Percentiles rank a stretch among this genome's conserved stretches.
Evolutionary conservation across 2,329 filamentous ascomycete genomes (phyloP).

Genomic region (Fusarium heterosporum): DNA sequence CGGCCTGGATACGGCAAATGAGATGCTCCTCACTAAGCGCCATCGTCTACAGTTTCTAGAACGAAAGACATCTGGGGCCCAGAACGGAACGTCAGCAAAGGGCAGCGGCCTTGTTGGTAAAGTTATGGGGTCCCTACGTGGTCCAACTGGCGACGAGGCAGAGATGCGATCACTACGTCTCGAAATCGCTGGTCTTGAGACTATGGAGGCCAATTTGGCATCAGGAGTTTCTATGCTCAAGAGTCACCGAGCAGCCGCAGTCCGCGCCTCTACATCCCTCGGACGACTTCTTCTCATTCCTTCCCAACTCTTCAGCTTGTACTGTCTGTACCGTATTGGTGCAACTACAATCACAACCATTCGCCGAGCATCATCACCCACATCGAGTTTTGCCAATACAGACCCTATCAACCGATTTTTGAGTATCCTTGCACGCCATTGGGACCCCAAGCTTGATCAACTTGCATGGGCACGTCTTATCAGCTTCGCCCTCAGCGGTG

Average conservation of each 20-base stretch:
- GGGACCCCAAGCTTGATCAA: slow-evolving; percentile 85
- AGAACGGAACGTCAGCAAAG: slow-evolving; percentile 41
- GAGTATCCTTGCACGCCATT: slow-evolving; percentile 82
- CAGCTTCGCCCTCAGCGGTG: slow-evolving; percentile 83
- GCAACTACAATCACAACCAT: slow-evolving; percentile 77
- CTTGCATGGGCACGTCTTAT: slow-evolving; percentile 87
- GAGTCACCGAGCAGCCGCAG: slow-evolving; percentile 70
- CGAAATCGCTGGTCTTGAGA: slow-evolving; percentile 82
- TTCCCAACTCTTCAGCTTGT: slow-evolving; percentile 78
- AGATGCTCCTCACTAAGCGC: slow-evolving; percentile 81
- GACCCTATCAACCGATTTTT: slow-evolving; percentile 89
- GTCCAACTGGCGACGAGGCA: slow-evolving; percentile 68
- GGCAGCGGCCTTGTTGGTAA: slow-evolving; percentile 74
- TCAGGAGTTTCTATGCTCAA: slow-evolving; percentile 73
- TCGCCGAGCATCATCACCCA: slow-evolving; percentile 61
- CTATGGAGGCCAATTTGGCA: slow-evolving; percentile 79
- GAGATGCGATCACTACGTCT: slow-evolving; percentile 74
- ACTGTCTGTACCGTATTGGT: slow-evolving; percentile 85
- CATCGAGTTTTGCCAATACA: slow-evolving; percentile 70
- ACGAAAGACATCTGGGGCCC: slow-evolving; percentile 63
- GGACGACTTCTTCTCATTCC: slow-evolving; percentile 73
- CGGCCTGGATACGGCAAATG: slow-evolving; percentile 80
- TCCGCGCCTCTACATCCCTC: slow-evolving; percentile 73
- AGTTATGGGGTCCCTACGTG: slow-evolving; percentile 77
- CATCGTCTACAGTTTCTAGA: slow-evolving; percentile 78